Percentiles rank a stretch among this genome's conserved stretches.
Conservation (phyloP, 2,329 filamentous ascomycete species). For the Trichoderma harzianum region DNA sequence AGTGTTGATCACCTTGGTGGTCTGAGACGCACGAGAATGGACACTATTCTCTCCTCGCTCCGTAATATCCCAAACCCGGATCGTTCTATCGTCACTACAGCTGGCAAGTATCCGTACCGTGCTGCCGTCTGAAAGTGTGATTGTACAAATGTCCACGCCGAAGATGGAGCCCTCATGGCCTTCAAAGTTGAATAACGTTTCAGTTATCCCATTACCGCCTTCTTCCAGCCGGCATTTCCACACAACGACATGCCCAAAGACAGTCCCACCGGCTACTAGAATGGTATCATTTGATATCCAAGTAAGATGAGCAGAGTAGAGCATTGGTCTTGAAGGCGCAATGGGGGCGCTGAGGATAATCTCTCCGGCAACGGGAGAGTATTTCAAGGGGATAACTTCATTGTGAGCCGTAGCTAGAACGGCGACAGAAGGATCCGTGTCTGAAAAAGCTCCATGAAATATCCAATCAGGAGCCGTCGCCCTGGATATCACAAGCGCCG, state of each 20-base stretch:
- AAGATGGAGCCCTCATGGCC: constrained; percentile 93
- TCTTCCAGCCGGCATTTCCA: constrained; percentile 65
- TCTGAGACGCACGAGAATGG: constrained; percentile 60
- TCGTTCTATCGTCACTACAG: constrained; percentile 91
- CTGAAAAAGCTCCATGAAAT: constrained; percentile 60
- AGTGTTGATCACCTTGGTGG: constrained; percentile 20
- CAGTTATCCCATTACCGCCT: constrained; percentile 25
- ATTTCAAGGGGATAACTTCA: constrained; percentile 58
- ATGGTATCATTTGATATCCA: constrained; percentile 59
- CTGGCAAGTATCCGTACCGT: constrained; percentile 69
- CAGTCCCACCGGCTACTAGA: constrained; percentile 82
- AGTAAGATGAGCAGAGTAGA: constrained; percentile 77
- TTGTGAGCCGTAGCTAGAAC: constrained; percentile 85
- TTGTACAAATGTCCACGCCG: constrained; percentile 72
- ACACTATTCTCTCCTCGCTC: constrained; percentile 34
- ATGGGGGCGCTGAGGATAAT: constrained; percentile 49
- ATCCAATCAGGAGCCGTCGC: constrained; percentile 69
- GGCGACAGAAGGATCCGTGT: constrained; percentile 41
- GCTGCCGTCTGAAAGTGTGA: constrained; percentile 38
- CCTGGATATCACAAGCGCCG: constrained; percentile 32
- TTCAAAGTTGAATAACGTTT: constrained; percentile 53
- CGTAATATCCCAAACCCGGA: constrained; percentile 83
- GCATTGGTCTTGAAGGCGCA: constrained; percentile 72
- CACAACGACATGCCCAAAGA: constrained; percentile 88
- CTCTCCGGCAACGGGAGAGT: constrained; percentile 27